Conservation (phyloP, 2,329 filamentous ascomycete species). For the Calonectria multiphialidica region DNA sequence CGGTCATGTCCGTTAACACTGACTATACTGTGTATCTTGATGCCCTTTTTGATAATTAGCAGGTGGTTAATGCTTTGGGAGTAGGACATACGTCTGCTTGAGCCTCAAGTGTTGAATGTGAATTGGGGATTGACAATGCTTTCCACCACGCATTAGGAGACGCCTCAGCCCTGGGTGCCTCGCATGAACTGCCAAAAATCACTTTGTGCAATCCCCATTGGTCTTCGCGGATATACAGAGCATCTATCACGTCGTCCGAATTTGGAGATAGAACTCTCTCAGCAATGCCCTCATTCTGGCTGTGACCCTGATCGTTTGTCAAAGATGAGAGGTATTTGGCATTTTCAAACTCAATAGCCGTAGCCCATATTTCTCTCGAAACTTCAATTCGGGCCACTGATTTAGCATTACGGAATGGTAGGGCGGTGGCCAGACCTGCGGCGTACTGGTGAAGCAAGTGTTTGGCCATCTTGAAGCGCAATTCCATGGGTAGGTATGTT, state of each 20-base stretch:
- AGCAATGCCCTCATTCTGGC: neutral
- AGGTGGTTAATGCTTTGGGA: neutral
- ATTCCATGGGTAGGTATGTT: neutral
- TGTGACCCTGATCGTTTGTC: neutral
- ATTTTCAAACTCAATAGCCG: neutral
- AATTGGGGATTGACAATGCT: neutral
- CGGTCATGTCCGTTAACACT: neutral
- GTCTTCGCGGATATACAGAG: neutral
- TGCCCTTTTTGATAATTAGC: neutral
- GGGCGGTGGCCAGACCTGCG: neutral
- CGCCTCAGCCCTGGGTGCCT: neutral
- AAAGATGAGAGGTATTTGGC: neutral
- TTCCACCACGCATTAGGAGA: constrained; percentile 10
- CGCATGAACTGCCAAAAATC: neutral
- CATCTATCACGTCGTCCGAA: neutral
- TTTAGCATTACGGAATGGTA: neutral
- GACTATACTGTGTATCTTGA: neutral
- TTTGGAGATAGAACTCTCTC: neutral
- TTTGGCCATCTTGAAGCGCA: neutral
- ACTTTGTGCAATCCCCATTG: neutral
- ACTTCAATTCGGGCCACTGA: neutral
- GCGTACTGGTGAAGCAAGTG: neutral
- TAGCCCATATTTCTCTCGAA: neutral
- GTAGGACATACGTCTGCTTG: neutral
- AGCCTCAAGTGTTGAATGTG: neutral